A percentile compares a stretch with the other conserved stretches of the same genome.
Evolutionary conservation across 2,329 filamentous ascomycete species (phyloP).

Genomic region (Sordariomycetes sp.): DNA sequence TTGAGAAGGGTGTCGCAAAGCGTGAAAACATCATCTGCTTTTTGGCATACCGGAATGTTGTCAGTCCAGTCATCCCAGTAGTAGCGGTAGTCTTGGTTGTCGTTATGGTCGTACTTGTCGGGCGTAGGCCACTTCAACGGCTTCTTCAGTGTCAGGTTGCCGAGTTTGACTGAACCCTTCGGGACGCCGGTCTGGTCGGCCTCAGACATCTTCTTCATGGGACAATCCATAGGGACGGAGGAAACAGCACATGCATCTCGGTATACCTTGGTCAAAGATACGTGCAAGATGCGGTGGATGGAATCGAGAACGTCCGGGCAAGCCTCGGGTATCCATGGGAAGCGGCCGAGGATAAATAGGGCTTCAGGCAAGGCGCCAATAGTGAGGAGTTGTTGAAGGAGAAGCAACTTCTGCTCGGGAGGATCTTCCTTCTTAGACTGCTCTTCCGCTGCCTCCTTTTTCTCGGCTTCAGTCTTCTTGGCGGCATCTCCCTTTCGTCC

Average conservation of each 20-base stretch:
- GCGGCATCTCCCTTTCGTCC: slow-evolving; percentile 39
- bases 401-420: slow-evolving; percentile 75
- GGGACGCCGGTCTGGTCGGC: slow-evolving; percentile 57
- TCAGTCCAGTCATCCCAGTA: slow-evolving; percentile 98
- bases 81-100: slow-evolving; percentile 76
- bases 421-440: slow-evolving; percentile 54
- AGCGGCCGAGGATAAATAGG: slow-evolving; percentile 82
- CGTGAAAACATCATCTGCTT: slow-evolving; percentile 80
- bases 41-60: slow-evolving; percentile 85
- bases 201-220: slow-evolving; percentile 35
- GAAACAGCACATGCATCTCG: slow-evolving; percentile 31
- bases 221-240: slow-evolving; percentile 19
- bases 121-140: slow-evolving; percentile 76
- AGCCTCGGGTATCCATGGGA: slow-evolving; percentile 83
- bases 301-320: slow-evolving; percentile 73
- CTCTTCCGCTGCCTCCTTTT: slow-evolving; percentile 33
- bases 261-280: slow-evolving; percentile 70
- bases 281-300: slow-evolving; percentile 76
- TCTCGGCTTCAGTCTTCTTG: slow-evolving; percentile 41
- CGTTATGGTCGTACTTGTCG: slow-evolving; percentile 66
- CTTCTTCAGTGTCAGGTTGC: slow-evolving; percentile 51
- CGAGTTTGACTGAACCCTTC: slow-evolving; percentile 60
- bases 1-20: slow-evolving; percentile 80
- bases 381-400: slow-evolving; percentile 77
- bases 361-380: slow-evolving; percentile 91